These are phyloP conservation scores for Colletotrichum lindemuthianum DNA, from an alignment of 2,329 filamentous ascomycete species.

Conservation along the genomic window DNA sequence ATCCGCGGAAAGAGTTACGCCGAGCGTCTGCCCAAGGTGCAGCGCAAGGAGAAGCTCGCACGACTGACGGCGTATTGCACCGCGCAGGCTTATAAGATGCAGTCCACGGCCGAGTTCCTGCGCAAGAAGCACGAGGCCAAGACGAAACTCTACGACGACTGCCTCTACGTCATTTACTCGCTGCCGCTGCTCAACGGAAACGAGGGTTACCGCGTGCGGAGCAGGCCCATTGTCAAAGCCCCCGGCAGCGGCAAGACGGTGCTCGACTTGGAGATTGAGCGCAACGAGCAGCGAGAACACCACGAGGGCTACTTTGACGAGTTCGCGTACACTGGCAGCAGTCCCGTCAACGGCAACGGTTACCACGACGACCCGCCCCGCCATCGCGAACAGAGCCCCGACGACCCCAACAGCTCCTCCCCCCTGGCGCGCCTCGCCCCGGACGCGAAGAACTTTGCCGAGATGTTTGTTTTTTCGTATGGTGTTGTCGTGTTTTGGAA, in stretches of 20 bases:
- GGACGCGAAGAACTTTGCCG: constrained; percentile 82
- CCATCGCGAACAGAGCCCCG: constrained; percentile 42
- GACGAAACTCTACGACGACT: constrained; percentile 98
- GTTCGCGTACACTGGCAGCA: constrained; percentile 61
- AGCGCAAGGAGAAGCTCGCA: constrained; percentile 86
- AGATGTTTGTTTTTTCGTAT: constrained; percentile 98
- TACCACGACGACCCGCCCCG: constrained; percentile 41
- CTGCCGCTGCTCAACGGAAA: constrained; percentile 85
- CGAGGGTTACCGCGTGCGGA: constrained; percentile 88
- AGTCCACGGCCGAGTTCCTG: constrained; percentile 87
- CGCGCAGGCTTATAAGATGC: constrained; percentile 91
- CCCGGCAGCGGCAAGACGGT: constrained; percentile 90
- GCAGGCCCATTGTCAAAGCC: constrained; percentile 90
- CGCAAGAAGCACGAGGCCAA: constrained; percentile 88
- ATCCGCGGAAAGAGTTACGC: constrained; percentile 88
- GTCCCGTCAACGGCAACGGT: constrained; percentile 43
- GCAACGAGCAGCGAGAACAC: constrained; percentile 88
- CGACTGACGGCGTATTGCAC: constrained; percentile 96
- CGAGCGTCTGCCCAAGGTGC: constrained; percentile 88
- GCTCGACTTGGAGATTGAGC: constrained; percentile 93
- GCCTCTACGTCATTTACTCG: constrained; percentile 94
- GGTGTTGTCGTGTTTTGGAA: constrained; percentile 99
- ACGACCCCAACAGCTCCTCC: constrained; percentile 59
- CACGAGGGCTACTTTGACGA: constrained; percentile 92
- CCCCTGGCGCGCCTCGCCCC: constrained; percentile 70